phyloP scores from a whole-genome alignment of 352 stramenopile genomes.

The Phytophthora litchii region DNA sequence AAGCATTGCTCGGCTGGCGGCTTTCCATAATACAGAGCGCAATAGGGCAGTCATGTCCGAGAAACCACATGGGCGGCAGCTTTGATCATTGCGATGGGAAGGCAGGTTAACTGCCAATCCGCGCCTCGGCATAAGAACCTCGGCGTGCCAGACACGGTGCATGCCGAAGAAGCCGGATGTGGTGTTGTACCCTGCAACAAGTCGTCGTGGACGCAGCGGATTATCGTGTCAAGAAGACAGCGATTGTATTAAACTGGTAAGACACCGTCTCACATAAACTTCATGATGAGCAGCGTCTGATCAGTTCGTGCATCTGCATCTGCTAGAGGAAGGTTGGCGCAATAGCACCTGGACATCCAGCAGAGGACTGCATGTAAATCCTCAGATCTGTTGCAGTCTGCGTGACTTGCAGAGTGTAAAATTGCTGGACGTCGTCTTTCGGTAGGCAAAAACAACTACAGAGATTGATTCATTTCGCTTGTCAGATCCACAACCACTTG shows the following conservation, averaged over 20 bases:
- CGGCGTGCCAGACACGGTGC: slow-evolving; percentile 24
- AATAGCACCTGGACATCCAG: slow-evolving; percentile 9
- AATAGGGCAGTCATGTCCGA: slow-evolving; percentile 21
- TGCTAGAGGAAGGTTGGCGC: neutral
- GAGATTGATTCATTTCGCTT: too few species aligned
- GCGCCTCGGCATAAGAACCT: slow-evolving; percentile 14
- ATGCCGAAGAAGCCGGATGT: slow-evolving; percentile 34
- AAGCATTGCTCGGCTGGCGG: slow-evolving; percentile 10
- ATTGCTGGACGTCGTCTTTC: neutral
- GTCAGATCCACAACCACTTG: neutral
- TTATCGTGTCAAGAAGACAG: slow-evolving; percentile 3
- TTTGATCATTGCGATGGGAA: slow-evolving; percentile 38
- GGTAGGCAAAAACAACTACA: too few species aligned
- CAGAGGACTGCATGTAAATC: neutral
- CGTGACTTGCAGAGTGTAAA: too few species aligned
- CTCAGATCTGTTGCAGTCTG: slow-evolving; percentile 8
- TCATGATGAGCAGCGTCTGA: neutral
- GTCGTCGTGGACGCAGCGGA: neutral
- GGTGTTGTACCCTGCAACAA: slow-evolving; percentile 14
- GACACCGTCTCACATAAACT: slow-evolving; percentile 24
- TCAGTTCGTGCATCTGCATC: neutral
- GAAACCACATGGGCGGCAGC: slow-evolving; percentile 36
- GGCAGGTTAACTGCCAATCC: slow-evolving; percentile 24
- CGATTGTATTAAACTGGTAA: neutral
- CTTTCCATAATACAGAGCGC: slow-evolving; percentile 25